Percentiles rank a stretch among this genome's conserved stretches.
These are phyloP conservation scores for Zangia roseola DNA, from an alignment of 768 basidiomycete species.

Conservation along the genomic window DNA sequence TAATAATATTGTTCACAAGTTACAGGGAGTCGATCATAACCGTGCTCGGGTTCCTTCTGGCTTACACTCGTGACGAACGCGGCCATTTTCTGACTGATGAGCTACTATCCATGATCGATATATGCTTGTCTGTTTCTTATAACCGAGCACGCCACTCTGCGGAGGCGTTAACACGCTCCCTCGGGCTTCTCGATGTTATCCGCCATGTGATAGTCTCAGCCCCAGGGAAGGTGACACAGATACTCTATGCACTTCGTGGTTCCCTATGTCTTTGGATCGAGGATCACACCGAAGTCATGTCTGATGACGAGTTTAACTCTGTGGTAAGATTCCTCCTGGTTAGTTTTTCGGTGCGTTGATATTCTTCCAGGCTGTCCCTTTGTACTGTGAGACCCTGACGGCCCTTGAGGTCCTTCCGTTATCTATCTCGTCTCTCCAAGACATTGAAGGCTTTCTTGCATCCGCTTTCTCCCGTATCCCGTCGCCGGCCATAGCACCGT, in stretches of 20 bases:
- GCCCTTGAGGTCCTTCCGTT: conserved; percentile 39
- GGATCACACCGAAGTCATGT: conserved; percentile 42
- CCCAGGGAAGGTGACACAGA: conserved; percentile 28
- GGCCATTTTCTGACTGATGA: conserved; percentile 11
- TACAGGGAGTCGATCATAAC: conserved; percentile 22
- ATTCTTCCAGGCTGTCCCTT: conserved; percentile 25
- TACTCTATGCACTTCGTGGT: conserved; percentile 38
- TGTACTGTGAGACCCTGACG: conserved; percentile 48
- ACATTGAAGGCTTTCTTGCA: conserved; percentile 45
- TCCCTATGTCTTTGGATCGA: conserved; percentile 52
- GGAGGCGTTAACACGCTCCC: conserved; percentile 26
- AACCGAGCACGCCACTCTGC: conserved; percentile 19
- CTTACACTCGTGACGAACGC: conserved; percentile 2
- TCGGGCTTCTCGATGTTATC: conserved; percentile 38
- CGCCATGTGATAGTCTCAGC: conserved; percentile 33
- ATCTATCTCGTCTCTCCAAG: conserved; percentile 39
- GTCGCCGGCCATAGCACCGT: conserved; percentile 46
- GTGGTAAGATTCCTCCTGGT: conserved; percentile 38
- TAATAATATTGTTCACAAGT: conserved; percentile 7
- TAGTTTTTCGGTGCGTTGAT: not conserved
- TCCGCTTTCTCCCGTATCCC: conserved; percentile 52
- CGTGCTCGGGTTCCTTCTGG: conserved; percentile 20
- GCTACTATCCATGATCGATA: conserved; percentile 31
- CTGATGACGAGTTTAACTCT: conserved; percentile 44
- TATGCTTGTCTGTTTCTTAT: conserved; percentile 36